Evolutionary conservation across 1,139 yeast species (phyloP).

Genomic region (Scheffersomyces segobiensis): DNA sequence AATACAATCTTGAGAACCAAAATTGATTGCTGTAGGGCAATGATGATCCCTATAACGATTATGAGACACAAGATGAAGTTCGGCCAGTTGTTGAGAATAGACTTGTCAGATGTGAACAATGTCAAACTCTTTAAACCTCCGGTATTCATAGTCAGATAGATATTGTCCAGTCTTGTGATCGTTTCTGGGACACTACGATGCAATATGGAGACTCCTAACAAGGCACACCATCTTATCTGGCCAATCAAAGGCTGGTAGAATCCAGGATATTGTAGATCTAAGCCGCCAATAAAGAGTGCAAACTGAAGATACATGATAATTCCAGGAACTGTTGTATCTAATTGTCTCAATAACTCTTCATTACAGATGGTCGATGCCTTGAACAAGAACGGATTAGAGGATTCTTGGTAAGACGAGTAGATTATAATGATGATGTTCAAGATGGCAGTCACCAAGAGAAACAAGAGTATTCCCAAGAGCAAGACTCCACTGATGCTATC

Average conservation of each 20-base stretch:
- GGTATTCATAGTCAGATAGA: constrained; percentile 34
- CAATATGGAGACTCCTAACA: constrained; percentile 31
- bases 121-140: constrained; percentile 36
- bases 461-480: constrained; percentile 38
- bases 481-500: constrained; percentile 34
- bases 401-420: constrained; percentile 62
- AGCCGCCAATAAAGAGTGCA: constrained; percentile 56
- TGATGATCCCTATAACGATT: constrained; percentile 28
- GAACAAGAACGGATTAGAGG: constrained; percentile 57
- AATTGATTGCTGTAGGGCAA: constrained; percentile 24
- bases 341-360: constrained; percentile 52
- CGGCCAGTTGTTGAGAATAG: constrained; percentile 38
- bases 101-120: constrained; percentile 25
- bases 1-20: constrained; percentile 17
- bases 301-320: constrained; percentile 56
- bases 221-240: constrained; percentile 37
- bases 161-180: constrained; percentile 26
- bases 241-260: constrained; percentile 58
- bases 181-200: neutral
- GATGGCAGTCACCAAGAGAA: constrained; percentile 43
- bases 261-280: constrained; percentile 63
- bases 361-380: constrained; percentile 65
- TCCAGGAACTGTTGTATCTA: constrained; percentile 57
- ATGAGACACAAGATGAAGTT: constrained; percentile 39
- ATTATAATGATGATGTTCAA: constrained; percentile 46